Percentiles rank a stretch among this genome's conserved stretches.
These are phyloP conservation scores for Rhodamnia argentea DNA, from an alignment of 345 rosid species.

Conservation along the genomic window DNA sequence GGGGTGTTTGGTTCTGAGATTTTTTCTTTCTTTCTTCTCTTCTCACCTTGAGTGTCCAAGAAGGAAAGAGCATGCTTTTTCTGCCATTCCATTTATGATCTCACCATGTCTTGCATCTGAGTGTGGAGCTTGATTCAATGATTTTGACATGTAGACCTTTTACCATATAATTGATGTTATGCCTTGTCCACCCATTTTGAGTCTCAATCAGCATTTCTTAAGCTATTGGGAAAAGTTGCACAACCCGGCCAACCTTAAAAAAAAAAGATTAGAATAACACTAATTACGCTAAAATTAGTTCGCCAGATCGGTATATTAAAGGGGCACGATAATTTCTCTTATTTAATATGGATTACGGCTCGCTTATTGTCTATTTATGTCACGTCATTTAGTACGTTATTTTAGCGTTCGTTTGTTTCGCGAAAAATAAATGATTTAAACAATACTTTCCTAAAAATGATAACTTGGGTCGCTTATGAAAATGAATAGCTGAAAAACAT, in stretches of 20 bases:
- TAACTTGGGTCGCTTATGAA: no score
- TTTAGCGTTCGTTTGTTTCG: background rate
- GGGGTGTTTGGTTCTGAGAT: background rate
- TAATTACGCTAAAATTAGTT: background rate
- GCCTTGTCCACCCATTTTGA: background rate
- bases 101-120: background rate
- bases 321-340: background rate
- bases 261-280: background rate
- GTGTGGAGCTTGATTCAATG: background rate
- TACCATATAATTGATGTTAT: background rate
- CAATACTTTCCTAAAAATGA: no score
- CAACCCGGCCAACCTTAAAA: background rate
- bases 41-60: background rate
- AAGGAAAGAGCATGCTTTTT: background rate
- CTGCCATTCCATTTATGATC: background rate
- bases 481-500: no score
- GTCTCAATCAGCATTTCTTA: background rate
- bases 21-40: background rate
- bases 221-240: background rate
- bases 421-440: no score
- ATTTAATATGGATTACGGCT: background rate
- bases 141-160: background rate
- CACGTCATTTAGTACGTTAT: background rate
- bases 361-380: background rate
- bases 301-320: accelerated